phyloP scores from a whole-genome alignment of 257 asterid genomes.

The Anisodus tanguticus region DNA sequence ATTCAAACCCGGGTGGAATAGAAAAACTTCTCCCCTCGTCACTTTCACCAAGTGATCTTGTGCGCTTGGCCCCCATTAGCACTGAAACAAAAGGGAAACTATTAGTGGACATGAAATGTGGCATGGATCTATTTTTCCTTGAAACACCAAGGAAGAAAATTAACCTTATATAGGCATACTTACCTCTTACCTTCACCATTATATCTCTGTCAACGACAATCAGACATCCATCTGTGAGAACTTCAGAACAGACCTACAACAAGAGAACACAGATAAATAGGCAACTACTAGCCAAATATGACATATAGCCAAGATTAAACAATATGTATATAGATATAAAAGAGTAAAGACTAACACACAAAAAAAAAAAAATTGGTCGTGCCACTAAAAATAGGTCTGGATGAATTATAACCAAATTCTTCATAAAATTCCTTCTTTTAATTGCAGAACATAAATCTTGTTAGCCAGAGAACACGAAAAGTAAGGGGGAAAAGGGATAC shows the following conservation, averaged over 20 bases:
- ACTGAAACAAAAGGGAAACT: constrained; percentile 27
- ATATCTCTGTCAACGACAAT: not conserved
- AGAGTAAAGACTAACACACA: not conserved
- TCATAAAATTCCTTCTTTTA: not conserved
- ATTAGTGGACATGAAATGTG: not conserved
- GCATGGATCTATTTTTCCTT: not conserved
- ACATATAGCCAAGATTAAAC: not conserved
- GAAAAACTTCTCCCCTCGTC: constrained; percentile 36
- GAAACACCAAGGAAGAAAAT: not conserved
- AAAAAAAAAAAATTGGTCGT: not conserved
- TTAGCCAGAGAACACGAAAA: not conserved
- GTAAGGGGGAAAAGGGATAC: not conserved
- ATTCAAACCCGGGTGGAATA: constrained; percentile 87
- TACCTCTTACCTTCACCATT: constrained; percentile 25
- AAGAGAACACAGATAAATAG: not conserved
- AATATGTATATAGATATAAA: not conserved
- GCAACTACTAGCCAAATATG: constrained; percentile 1
- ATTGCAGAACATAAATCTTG: not conserved
- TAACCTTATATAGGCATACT: not conserved
- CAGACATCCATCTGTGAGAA: not conserved
- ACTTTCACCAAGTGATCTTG: constrained; percentile 26
- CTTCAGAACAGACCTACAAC: constrained; percentile 1
- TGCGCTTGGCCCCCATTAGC: constrained; percentile 52
- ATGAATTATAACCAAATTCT: not conserved
- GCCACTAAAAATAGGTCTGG: not conserved